Evolutionary conservation across 1,284 basidiomycete genomes (phyloP), one percentile per base, ranked within the genome.

Genomic region (Vanrija sp.): DNA sequence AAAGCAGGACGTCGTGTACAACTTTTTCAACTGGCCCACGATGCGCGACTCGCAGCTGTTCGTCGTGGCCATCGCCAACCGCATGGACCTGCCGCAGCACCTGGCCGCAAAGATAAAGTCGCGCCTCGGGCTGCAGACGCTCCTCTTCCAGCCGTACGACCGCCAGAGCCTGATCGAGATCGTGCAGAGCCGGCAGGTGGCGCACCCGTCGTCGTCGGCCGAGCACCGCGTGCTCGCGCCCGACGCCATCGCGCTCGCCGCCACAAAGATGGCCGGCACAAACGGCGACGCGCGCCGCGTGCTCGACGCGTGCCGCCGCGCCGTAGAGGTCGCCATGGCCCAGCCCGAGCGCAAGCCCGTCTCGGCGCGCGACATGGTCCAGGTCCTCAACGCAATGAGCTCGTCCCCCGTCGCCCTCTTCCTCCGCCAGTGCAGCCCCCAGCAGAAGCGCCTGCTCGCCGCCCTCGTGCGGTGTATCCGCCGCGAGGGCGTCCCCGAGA

Each of bases 11-110:
- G 95, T 98, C 3, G 89, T 98, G 39, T 98, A 98, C 78, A 98
- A 98, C 72, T 95, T 98, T 76, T 98, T 98, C 82, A 98, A 98
- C 72, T 98, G 96, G 95, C 96, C 95, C 1, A 94, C 91, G 10
- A 80, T 95, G 54, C 82, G 84, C 0, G 85, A 85, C 15, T 90
- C 88, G 51, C 87, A 88, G 67, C 81, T 99, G 15, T 86, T 98
- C 48, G 95, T 99, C 2, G 83, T 99, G 50, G 96, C 96, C 0
- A 93, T 99, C 1, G 96, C 96, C 12, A 98, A 98, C 72, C 94
- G 95, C 23, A 96, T 98, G 89, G 95, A 98, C 69, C 79, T 98
- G 49, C 96, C 96, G 0, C 95, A 98, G 73, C 82, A 95, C 23
- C 87, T 99, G 81, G 88, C 82, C 3, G 90, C 92, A 3, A 87